Conservation (phyloP, 345 rosid species). For the Rubroshorea leprosula region DNA sequence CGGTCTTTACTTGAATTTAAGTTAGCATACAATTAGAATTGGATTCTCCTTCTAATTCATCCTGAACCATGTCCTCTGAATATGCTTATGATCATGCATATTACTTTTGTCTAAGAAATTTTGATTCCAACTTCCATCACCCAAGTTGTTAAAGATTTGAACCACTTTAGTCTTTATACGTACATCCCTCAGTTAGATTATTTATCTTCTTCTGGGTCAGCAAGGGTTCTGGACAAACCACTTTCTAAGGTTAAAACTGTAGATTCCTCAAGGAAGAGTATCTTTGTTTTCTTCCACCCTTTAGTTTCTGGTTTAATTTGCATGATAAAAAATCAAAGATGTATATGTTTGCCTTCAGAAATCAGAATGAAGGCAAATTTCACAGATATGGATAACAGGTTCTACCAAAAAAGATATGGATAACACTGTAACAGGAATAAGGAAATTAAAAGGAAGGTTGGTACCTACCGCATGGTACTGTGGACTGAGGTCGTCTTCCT, state of each 20-base stretch:
- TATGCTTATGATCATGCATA: not conserved
- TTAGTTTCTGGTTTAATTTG: no score
- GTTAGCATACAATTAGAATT: not conserved
- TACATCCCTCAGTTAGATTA: no score
- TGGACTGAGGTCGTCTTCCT: no score
- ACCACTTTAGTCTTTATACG: no score
- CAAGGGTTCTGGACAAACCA: not conserved
- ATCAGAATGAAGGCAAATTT: conserved; percentile 14
- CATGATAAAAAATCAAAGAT: no score
- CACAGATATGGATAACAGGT: not conserved
- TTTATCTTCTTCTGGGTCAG: no score
- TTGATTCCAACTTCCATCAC: not conserved
- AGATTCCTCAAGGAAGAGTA: not conserved
- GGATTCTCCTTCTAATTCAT: not conserved
- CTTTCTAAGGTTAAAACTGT: not conserved
- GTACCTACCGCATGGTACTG: no score
- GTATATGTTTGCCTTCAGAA: no score
- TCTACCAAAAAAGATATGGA: no score
- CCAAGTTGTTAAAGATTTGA: no score
- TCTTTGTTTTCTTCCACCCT: not conserved
- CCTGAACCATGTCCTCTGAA: not conserved
- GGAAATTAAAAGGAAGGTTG: no score
- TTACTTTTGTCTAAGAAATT: not conserved
- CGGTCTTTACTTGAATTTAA: not conserved
- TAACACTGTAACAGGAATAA: no score